Percentiles rank a stretch among this genome's conserved stretches.
Conservation (phyloP, 768 basidiomycete species). For the Leccinum aurantiacum region DNA sequence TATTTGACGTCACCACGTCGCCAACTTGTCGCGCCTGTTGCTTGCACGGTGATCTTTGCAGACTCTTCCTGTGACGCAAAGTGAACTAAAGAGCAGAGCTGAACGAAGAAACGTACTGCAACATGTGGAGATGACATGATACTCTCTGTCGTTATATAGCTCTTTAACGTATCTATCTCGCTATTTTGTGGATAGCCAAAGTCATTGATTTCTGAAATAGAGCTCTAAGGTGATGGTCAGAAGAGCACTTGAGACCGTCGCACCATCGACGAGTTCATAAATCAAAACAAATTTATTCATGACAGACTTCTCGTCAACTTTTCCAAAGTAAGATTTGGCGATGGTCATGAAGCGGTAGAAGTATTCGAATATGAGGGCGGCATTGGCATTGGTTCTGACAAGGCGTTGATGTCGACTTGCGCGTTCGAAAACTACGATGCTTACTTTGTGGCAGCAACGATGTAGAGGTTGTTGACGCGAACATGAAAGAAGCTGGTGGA, state of each 20-base stretch:
- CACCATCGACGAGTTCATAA: constrained; percentile 97
- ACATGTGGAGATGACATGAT: constrained; percentile 84
- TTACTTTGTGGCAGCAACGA: constrained; percentile 94
- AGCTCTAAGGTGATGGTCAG: constrained; percentile 5
- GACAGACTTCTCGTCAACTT: constrained; percentile 95
- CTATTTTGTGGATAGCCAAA: constrained; percentile 99
- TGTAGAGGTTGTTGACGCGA: constrained; percentile 90
- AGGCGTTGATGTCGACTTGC: neutral
- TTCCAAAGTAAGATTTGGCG: constrained; percentile 94
- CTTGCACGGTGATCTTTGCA: constrained; percentile 95
- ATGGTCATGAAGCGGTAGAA: constrained; percentile 96
- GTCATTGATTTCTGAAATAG: constrained; percentile 85
- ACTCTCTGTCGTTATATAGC: constrained; percentile 97
- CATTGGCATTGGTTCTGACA: constrained; percentile 89
- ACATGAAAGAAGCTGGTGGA: constrained; percentile 99
- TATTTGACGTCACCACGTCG: constrained; percentile 94
- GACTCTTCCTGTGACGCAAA: constrained; percentile 76
- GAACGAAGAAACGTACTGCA: constrained; percentile 50
- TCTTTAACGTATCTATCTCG: constrained; percentile 95
- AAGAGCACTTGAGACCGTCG: constrained; percentile 14
- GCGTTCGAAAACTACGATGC: constrained; percentile 21
- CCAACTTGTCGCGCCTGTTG: constrained; percentile 97
- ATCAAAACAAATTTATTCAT: constrained; percentile 99
- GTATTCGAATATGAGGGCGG: constrained; percentile 97
- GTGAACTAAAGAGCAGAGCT: constrained; percentile 4